A percentile compares a stretch with the other conserved stretches of the same genome.
Conservation (phyloP, 768 basidiomycete species). For the Pleurotus cornucopiae region DNA sequence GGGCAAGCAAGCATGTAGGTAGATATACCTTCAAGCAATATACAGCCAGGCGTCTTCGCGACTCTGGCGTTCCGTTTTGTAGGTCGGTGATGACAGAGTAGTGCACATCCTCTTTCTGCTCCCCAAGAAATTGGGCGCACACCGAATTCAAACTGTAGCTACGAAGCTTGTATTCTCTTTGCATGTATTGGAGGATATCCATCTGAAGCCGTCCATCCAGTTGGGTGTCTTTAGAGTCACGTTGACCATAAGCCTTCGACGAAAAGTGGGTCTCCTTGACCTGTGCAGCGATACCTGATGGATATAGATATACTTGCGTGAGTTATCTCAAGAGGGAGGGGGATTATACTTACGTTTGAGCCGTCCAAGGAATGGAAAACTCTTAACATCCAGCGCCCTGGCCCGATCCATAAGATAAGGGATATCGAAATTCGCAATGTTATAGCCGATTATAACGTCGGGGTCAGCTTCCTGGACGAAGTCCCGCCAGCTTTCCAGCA, state of each 20-base stretch:
- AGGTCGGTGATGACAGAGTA: conserved; percentile 97
- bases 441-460: conserved; percentile 96
- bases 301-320: background rate
- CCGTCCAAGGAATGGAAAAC: conserved; percentile 74
- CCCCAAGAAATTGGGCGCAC: conserved; percentile 94
- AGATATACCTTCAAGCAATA: conserved; percentile 88
- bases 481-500: conserved; percentile 84
- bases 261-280: conserved; percentile 96
- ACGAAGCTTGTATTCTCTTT: conserved; percentile 94
- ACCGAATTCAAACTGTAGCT: conserved; percentile 98
- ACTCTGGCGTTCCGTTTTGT: conserved; percentile 95
- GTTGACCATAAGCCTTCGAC: conserved; percentile 94
- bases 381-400: conserved; percentile 64
- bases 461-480: conserved; percentile 91
- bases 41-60: conserved; percentile 86
- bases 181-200: conserved; percentile 97
- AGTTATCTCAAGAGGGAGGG: conserved; percentile 7
- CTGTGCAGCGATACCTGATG: conserved; percentile 67
- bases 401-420: conserved; percentile 95
- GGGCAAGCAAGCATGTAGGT: too few relatives aligned
- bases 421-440: conserved; percentile 91
- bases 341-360: conserved; percentile 51
- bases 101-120: conserved; percentile 99
- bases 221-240: conserved; percentile 90
- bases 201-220: conserved; percentile 93